Percentiles rank a stretch among this genome's conserved stretches.
Conservation (phyloP, 768 basidiomycete genomes). For the Russula sp. region DNA sequence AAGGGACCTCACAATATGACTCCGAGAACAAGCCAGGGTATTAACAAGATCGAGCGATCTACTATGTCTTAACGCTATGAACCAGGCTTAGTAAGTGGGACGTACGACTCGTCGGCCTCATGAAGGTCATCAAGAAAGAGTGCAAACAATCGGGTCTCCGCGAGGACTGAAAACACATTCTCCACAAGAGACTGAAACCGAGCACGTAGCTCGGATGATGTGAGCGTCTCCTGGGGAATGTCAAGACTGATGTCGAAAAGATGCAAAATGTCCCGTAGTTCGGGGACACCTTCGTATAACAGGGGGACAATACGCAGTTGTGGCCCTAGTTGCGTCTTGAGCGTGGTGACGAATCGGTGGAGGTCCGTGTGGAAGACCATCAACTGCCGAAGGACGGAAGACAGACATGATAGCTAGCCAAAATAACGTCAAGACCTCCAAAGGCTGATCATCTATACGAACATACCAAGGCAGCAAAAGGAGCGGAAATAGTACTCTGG, state of each 20-base stretch:
- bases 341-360: slow-evolving; percentile 52
- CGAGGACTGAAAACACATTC: slow-evolving; percentile 59
- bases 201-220: slow-evolving; percentile 55
- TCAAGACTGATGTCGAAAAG: slow-evolving; percentile 47
- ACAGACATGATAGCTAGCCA: slow-evolving; percentile 53
- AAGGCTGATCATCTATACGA: background rate
- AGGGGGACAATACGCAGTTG: slow-evolving; percentile 63
- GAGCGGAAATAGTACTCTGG: slow-evolving; percentile 54
- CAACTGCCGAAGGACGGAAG: slow-evolving; percentile 63
- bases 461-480: slow-evolving; percentile 57
- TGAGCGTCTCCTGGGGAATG: slow-evolving; percentile 45
- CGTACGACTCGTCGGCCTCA: slow-evolving; percentile 62
- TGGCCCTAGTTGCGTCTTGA: slow-evolving; percentile 57
- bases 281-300: slow-evolving; percentile 63
- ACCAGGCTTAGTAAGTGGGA: slow-evolving; percentile 12
- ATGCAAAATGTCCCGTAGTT: slow-evolving; percentile 54
- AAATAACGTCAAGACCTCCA: slow-evolving; percentile 4
- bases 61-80: slow-evolving; percentile 1
- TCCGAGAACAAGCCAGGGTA: slow-evolving; percentile 55
- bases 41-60: slow-evolving; percentile 62
- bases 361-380: slow-evolving; percentile 69
- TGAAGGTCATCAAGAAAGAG: slow-evolving; percentile 70
- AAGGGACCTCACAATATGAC: slow-evolving; percentile 46
- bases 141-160: slow-evolving; percentile 63
- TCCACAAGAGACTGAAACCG: slow-evolving; percentile 66